phyloP scores from a whole-genome alignment of 1,139 yeast genomes.

The Kurtzmaniella natalensis region DNA sequence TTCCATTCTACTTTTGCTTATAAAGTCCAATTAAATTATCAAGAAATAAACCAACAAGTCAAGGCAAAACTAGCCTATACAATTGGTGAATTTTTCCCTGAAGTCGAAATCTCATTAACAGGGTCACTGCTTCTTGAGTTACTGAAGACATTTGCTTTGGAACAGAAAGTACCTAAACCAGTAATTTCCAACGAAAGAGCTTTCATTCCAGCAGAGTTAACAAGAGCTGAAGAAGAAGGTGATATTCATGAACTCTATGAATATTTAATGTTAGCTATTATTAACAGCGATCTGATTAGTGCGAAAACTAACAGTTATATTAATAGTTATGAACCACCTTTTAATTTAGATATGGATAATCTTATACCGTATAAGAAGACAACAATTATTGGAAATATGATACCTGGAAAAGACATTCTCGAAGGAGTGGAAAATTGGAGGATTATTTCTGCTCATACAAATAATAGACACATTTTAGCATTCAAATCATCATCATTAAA shows the following conservation, averaged over 20 bases:
- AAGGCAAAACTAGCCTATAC: slow-evolving; percentile 4
- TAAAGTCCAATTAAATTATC: slow-evolving; percentile 10
- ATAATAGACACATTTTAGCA: not conserved
- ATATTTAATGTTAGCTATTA: slow-evolving; percentile 15
- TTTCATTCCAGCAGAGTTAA: not conserved
- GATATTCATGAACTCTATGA: slow-evolving; percentile 14
- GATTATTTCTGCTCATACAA: not conserved
- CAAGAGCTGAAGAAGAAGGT: not conserved
- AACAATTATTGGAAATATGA: not conserved
- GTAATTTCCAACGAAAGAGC: not conserved
- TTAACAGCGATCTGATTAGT: slow-evolving; percentile 14
- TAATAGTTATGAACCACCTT: slow-evolving; percentile 13
- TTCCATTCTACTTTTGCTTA: slow-evolving; percentile 13
- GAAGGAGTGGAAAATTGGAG: not conserved
- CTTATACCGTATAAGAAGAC: not conserved
- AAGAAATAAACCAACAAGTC: slow-evolving; percentile 2
- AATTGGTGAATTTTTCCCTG: slow-evolving; percentile 3
- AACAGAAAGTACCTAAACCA: not conserved
- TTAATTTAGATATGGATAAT: not conserved
- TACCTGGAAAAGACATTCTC: not conserved
- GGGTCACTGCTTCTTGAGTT: not conserved
- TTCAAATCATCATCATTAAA: too few relatives aligned
- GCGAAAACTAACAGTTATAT: slow-evolving; percentile 12
- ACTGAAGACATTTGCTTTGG: not conserved
- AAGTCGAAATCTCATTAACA: not conserved